Evolutionary conservation across 1,284 basidiomycete species (phyloP).

Genomic region (Irpex sp.): DNA sequence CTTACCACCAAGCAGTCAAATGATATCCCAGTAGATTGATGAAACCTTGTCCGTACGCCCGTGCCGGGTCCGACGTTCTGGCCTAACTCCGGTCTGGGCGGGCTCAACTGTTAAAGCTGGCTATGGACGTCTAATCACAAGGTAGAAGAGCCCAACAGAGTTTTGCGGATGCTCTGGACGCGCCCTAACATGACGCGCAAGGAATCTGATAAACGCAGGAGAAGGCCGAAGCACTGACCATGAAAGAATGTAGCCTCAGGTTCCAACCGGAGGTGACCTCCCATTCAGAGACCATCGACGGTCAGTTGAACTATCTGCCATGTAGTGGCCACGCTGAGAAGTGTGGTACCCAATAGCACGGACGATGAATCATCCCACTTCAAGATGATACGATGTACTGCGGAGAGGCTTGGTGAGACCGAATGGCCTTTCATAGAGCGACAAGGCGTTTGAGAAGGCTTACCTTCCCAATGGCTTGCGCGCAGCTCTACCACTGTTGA

Average conservation of each 20-base stretch:
- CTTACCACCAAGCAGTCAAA: neutral
- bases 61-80: constrained; percentile 7
- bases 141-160: neutral
- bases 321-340: neutral
- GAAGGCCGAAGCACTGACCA: neutral
- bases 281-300: constrained; percentile 1
- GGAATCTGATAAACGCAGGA: neutral
- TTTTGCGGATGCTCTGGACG: neutral
- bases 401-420: constrained; percentile 11
- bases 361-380: neutral
- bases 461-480: constrained; percentile 5
- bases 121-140: neutral
- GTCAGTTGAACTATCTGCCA: neutral
- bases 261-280: neutral
- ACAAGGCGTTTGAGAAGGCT: constrained; percentile 5
- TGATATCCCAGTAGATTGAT: neutral
- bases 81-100: constrained; percentile 12
- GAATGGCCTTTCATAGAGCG: constrained; percentile 11
- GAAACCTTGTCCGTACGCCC: constrained; percentile 7
- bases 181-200: neutral
- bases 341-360: neutral
- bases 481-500: constrained; percentile 9
- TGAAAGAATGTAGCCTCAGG: neutral
- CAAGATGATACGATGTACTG: constrained; percentile 6
- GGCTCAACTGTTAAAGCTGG: neutral